Evolutionary conservation across 495 filamentous ascomycete genomes (phyloP).

Genomic region (Podospora appendiculata): DNA sequence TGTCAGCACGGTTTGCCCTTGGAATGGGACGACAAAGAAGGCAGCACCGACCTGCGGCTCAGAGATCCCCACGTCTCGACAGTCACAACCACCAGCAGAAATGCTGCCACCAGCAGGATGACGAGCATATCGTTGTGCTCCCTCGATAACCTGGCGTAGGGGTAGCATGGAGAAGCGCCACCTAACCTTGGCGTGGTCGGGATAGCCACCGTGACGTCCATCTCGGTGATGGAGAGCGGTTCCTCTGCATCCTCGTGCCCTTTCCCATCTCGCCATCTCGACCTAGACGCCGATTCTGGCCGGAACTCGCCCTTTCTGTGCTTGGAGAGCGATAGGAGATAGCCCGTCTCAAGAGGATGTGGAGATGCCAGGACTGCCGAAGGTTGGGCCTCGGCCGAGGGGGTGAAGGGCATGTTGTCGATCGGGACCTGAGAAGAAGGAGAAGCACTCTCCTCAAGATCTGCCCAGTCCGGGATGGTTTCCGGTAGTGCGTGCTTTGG

Average conservation of each 20-base stretch:
- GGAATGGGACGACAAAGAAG: not conserved
- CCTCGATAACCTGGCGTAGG: slow-evolving; percentile 4
- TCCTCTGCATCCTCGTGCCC: slow-evolving; percentile 1
- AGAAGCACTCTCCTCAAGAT: slow-evolving; percentile 7
- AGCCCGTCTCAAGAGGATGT: slow-evolving; percentile 11
- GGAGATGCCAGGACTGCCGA: slow-evolving; percentile 5
- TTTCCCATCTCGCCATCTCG: not conserved
- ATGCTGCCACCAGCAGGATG: slow-evolving; percentile 23
- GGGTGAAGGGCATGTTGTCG: slow-evolving; percentile 18
- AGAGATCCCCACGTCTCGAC: slow-evolving; percentile 28
- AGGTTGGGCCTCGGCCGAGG: slow-evolving; percentile 1
- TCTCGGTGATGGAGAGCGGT: slow-evolving; percentile 4
- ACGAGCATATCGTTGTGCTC: slow-evolving; percentile 34
- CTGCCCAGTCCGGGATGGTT: not conserved
- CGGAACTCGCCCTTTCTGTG: not conserved
- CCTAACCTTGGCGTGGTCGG: too few relatives aligned
- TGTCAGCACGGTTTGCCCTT: not conserved
- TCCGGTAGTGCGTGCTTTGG: not conserved
- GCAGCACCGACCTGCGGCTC: slow-evolving; percentile 21
- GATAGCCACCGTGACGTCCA: slow-evolving; percentile 1
- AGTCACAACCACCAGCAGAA: slow-evolving; percentile 25
- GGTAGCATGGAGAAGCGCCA: too few relatives aligned
- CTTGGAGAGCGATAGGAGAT: slow-evolving; percentile 4
- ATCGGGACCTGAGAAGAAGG: slow-evolving; percentile 8
- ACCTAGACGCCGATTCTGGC: not conserved